Percentiles rank a stretch among this genome's conserved stretches.
phyloP scores from a whole-genome alignment of 2,329 filamentous ascomycete genomes.

The Fusarium sororula region DNA sequence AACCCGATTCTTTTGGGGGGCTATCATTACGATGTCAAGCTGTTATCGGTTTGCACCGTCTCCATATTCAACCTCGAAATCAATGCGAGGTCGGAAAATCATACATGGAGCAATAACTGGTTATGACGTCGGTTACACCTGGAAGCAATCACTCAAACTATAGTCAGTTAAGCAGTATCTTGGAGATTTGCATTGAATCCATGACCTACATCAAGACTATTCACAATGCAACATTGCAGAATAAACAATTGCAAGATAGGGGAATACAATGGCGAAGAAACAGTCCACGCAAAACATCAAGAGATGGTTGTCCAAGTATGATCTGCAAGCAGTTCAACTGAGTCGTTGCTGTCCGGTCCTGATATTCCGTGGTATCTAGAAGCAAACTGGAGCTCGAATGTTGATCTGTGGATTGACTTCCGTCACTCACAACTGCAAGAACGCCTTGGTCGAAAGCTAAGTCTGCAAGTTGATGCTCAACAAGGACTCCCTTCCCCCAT shows the following conservation, averaged over 20 bases:
- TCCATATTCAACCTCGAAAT: neutral
- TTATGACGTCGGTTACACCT: neutral
- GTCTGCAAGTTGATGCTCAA: neutral
- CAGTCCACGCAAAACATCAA: neutral
- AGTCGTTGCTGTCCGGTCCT: neutral
- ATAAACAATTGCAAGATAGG: neutral
- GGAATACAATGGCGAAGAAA: neutral
- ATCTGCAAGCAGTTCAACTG: neutral
- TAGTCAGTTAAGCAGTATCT: neutral
- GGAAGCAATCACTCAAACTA: neutral
- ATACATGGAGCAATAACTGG: neutral
- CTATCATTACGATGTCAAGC: neutral
- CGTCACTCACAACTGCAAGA: neutral
- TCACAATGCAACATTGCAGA: neutral
- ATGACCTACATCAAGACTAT: neutral
- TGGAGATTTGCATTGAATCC: neutral
- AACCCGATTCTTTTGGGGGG: conserved; percentile 7
- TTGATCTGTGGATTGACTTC: neutral
- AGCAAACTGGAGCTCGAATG: neutral
- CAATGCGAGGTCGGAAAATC: neutral
- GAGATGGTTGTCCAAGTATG: neutral
- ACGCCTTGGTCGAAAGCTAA: neutral
- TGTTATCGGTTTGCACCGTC: neutral
- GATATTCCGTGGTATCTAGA: neutral
- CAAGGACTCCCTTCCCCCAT: neutral